Evolutionary conservation across 805 yeast species (phyloP).

Genomic region (Saccharomycopsis oosterbeekiorum): DNA sequence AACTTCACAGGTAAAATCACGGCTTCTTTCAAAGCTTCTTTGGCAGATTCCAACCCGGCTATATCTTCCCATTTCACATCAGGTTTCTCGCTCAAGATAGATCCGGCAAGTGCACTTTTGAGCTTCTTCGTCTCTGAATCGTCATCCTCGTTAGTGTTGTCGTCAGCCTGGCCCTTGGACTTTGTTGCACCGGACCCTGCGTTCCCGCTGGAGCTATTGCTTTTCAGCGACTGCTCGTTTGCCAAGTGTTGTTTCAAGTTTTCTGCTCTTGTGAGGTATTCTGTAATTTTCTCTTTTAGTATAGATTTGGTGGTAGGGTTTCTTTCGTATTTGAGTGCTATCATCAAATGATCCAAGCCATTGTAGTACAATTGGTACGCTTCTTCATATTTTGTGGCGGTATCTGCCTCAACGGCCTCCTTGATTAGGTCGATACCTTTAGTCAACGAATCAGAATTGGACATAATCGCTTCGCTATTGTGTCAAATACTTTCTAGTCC

Average conservation of each 20-base stretch:
- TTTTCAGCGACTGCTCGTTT: constrained; percentile 33
- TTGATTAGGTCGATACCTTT: constrained; percentile 95
- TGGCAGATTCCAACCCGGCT: constrained; percentile 92
- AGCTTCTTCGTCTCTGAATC: constrained; percentile 81
- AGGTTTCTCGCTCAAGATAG: constrained; percentile 85
- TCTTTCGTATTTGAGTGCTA: constrained; percentile 91
- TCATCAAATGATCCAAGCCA: constrained; percentile 90
- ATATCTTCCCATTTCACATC: constrained; percentile 91
- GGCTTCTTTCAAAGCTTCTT: constrained; percentile 94
- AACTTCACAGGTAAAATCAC: constrained; percentile 93
- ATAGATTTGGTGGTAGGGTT: constrained; percentile 83
- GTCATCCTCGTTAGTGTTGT: constrained; percentile 47
- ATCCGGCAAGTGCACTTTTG: constrained; percentile 84
- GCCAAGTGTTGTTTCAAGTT: constrained; percentile 85
- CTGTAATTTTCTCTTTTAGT: constrained; percentile 80
- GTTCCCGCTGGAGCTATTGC: constrained; percentile 33
- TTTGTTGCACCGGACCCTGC: constrained; percentile 48
- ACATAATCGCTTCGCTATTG: constrained; percentile 1
- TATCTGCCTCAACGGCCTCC: constrained; percentile 90
- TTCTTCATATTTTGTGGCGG: constrained; percentile 81
- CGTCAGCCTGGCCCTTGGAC: constrained; percentile 36
- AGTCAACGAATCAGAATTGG: constrained; percentile 64
- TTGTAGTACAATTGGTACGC: constrained; percentile 89
- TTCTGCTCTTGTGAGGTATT: constrained; percentile 87
- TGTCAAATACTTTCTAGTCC: too few relatives aligned